Evolutionary conservation across 1,284 basidiomycete species (phyloP).

Genomic region (Cryptococcus sp.): DNA sequence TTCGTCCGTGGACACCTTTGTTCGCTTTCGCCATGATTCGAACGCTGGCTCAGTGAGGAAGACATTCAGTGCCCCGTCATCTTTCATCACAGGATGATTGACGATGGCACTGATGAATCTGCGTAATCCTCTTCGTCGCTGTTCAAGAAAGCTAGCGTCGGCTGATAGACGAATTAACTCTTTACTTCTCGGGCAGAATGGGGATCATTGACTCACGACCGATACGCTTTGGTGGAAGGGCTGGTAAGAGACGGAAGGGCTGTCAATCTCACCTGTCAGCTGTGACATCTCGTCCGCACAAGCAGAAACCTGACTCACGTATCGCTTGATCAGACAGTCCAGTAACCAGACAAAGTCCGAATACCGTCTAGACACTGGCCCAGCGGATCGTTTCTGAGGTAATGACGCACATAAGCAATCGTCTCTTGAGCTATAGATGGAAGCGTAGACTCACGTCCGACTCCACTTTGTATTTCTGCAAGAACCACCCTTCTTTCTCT

Average conservation of each 20-base stretch:
- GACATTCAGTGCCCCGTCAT: conserved; percentile 75
- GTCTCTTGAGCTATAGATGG: not conserved
- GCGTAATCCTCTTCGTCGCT: conserved; percentile 80
- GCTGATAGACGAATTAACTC: conserved; percentile 55
- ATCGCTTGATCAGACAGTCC: conserved; percentile 67
- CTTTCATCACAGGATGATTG: conserved; percentile 85
- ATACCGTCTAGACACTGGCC: conserved; percentile 60
- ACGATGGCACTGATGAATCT: conserved; percentile 77
- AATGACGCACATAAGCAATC: conserved; percentile 5
- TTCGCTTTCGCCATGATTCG: conserved; percentile 76
- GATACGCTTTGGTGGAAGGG: conserved; percentile 84
- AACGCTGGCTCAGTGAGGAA: conserved; percentile 81
- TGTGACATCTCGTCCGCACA: not conserved
- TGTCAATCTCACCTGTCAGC: conserved; percentile 57
- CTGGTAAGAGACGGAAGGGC: conserved; percentile 87
- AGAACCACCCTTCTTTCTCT: conserved; percentile 79
- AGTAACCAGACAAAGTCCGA: conserved; percentile 88
- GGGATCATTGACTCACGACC: conserved; percentile 63
- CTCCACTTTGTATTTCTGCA: conserved; percentile 77
- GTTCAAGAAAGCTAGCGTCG: conserved; percentile 84
- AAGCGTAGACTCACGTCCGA: conserved; percentile 65
- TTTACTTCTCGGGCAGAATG: not conserved
- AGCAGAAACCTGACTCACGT: conserved; percentile 37
- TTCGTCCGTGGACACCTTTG: conserved; percentile 70
- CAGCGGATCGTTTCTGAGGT: conserved; percentile 36